Evolutionary conservation across 2,329 filamentous ascomycete genomes (phyloP).

Genomic region (Talaromyces sp.): DNA sequence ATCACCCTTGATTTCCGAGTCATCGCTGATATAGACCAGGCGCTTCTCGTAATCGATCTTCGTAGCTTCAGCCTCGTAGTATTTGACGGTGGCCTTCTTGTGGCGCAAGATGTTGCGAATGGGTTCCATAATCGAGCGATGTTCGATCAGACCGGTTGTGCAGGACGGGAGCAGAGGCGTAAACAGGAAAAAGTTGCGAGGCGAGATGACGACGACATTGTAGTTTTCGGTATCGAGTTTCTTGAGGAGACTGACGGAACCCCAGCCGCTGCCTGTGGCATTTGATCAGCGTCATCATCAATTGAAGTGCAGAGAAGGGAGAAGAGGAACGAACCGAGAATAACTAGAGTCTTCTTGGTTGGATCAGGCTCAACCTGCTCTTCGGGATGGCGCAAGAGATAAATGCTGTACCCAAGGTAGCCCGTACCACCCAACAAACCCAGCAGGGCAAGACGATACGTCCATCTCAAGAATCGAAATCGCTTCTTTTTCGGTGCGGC

Average conservation of each 20-base stretch:
- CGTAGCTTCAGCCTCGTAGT: conserved; percentile 95
- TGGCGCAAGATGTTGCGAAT: conserved; percentile 92
- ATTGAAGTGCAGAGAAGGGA: conserved; percentile 15
- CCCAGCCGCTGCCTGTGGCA: conserved; percentile 85
- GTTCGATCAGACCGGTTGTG: conserved; percentile 95
- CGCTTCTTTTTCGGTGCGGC: conserved; percentile 54
- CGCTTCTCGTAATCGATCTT: conserved; percentile 92
- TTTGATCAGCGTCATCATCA: not conserved
- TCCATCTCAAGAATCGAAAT: conserved; percentile 70
- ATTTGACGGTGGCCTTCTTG: conserved; percentile 90
- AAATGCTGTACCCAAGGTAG: conserved; percentile 77
- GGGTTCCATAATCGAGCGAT: conserved; percentile 99
- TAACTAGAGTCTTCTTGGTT: conserved; percentile 91
- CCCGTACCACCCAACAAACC: conserved; percentile 65
- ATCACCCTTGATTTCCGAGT: conserved; percentile 85
- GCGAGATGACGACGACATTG: conserved; percentile 96
- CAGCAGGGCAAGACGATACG: conserved; percentile 79
- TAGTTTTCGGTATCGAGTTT: conserved; percentile 99
- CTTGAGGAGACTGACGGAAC: conserved; percentile 91
- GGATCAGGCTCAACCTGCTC: conserved; percentile 78
- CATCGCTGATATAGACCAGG: conserved; percentile 83
- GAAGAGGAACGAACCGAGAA: conserved; percentile 64
- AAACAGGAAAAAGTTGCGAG: conserved; percentile 99
- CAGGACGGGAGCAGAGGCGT: conserved; percentile 95
- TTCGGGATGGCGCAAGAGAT: conserved; percentile 72